Base-by-base conservation (phyloP, 2,329 filamentous ascomycete species). In the Ophiocordyceps camponoti-floridani region DNA sequence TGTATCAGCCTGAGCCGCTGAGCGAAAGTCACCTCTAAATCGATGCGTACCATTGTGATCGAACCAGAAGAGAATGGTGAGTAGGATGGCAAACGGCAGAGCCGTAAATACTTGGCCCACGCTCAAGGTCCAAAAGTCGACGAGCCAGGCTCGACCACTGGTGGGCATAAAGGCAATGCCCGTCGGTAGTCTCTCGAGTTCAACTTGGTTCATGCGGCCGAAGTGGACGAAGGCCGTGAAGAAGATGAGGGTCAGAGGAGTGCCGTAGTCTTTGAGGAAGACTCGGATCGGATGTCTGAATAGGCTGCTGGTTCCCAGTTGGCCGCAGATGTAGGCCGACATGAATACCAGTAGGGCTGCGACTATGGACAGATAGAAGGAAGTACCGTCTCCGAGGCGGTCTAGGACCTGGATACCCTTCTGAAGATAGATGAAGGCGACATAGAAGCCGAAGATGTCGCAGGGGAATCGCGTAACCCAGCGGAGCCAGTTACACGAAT, bases 401-500 rank as follows among this genome's bases (percentile, higher is more conserved):
- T 79, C 80, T 18, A 94, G 72, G 13, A 93, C 84, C 61, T 94
- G 84, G 49, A 94, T 81, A 14, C 86, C 86, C 62, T 94, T 94
- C 56, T 94, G 85, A 18, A 94, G 70, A 58, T 94, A 94, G 60
- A 94, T 89, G 57, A 84, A 87, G 46, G 86, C 86, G 42, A 94
- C 86, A 58, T 94, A 94, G 64, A 94, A 93, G 43, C 86, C 87
- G 52, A 94, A 94, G 54, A 89, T 91, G 60, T 94, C 87, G 63
- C 87, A 94, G 23, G 85, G 86, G 58, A 94, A 94, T 13, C 85
- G 75, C 1, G 87, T 94, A 19, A 94, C 86, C 60, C 88, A 94
- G 55, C 78, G 80, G n/a, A 94, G 69, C 54, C 73, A 82, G 61
- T 94, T 91, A 67, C 87, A 94, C 1, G 84, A 79, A 58, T 94